phyloP scores from a whole-genome alignment of 2,329 filamentous ascomycete species.

The Scortechinia acanthostroma region DNA sequence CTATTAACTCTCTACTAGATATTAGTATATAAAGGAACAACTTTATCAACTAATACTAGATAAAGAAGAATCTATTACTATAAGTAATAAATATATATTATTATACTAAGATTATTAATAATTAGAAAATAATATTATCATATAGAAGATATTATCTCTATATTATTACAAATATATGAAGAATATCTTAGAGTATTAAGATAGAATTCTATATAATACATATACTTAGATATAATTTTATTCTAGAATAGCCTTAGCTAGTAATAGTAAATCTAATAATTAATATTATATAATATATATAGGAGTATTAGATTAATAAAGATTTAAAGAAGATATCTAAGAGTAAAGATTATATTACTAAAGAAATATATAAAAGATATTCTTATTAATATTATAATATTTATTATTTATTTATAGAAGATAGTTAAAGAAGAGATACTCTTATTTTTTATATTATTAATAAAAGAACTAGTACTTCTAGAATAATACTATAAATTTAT shows the following conservation, averaged over 20 bases:
- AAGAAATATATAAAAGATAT: background rate
- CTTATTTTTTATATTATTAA: background rate
- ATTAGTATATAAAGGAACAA: too few relatives aligned
- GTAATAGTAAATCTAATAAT: constrained; percentile 1
- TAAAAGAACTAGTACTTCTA: background rate
- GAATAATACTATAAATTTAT: too few relatives aligned
- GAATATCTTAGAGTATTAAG: background rate
- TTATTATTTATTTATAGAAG: background rate
- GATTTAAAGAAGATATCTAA: too few relatives aligned
- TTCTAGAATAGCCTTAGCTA: constrained; percentile 2
- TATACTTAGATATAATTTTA: background rate
- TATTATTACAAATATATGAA: background rate
- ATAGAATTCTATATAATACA: constrained; percentile 2
- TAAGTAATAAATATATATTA: background rate
- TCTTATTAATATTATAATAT: background rate
- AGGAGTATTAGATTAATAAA: background rate
- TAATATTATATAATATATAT: constrained; percentile 4
- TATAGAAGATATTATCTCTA: background rate
- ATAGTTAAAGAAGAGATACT: background rate
- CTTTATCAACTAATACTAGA: background rate
- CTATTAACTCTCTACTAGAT: too few relatives aligned
- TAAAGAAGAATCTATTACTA: background rate
- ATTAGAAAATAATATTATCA: constrained; percentile 4
- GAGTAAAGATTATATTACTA: too few relatives aligned
- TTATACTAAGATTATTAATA: constrained; percentile 1